Conservation (phyloP, 2,329 filamentous ascomycete genomes). For the Xylariomycetidae sp. region DNA sequence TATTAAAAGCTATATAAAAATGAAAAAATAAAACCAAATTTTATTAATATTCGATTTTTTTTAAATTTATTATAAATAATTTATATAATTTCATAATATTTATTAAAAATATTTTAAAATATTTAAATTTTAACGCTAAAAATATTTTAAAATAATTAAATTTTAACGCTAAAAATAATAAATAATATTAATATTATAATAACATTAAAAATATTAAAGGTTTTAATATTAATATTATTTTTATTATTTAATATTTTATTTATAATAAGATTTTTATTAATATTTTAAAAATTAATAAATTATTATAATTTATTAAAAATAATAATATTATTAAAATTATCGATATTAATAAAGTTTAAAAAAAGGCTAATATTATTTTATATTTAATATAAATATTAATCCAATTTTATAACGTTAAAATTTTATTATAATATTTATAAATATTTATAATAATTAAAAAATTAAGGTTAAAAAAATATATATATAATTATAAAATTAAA, state of each 20-base stretch:
- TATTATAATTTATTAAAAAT: background rate
- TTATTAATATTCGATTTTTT: too few relatives aligned
- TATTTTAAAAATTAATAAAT: background rate
- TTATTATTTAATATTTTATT: too few relatives aligned
- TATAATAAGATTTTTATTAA: too few relatives aligned
- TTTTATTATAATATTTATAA: conserved; percentile 3
- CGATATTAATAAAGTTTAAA: conserved; percentile 1
- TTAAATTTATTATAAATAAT: conserved; percentile 1
- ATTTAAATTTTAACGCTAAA: too few relatives aligned
- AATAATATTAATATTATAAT: too few relatives aligned
- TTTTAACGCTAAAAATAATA: too few relatives aligned
- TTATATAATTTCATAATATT: conserved; percentile 2
- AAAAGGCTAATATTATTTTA: background rate
- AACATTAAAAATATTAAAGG: too few relatives aligned
- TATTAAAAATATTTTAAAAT: too few relatives aligned
- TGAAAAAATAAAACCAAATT: conserved; percentile 3
- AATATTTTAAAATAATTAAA: too few relatives aligned
- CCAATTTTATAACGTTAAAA: background rate
- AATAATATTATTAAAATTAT: conserved; percentile 1
- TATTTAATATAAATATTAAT: conserved; percentile 1
- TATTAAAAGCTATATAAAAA: conserved; percentile 4
- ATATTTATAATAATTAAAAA: background rate
- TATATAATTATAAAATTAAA: background rate
- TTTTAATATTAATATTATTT: too few relatives aligned
- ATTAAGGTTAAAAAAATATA: background rate